phyloP scores from a whole-genome alignment of 2,329 filamentous ascomycete genomes.

The Coleophoma eucalyptorum region DNA sequence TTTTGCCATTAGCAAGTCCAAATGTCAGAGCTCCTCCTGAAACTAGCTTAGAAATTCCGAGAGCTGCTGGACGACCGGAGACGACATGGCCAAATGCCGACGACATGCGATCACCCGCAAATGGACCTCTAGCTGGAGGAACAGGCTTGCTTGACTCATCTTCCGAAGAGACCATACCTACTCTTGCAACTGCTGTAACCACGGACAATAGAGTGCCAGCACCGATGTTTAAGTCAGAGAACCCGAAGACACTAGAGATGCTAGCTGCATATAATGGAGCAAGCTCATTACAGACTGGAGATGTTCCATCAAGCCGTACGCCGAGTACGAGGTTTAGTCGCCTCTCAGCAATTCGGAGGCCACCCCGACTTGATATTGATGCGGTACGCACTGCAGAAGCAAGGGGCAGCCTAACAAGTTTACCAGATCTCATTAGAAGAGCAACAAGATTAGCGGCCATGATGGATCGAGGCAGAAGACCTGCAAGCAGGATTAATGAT shows the following conservation, averaged over 20 bases:
- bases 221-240: constrained; percentile 12
- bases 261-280: constrained; percentile 47
- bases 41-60: background rate
- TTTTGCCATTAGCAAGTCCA: constrained; percentile 3
- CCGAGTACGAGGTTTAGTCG: constrained; percentile 31
- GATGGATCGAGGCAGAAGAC: constrained; percentile 74
- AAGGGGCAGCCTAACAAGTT: constrained; percentile 84
- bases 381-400: constrained; percentile 78
- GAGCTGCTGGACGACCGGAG: constrained; percentile 1
- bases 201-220: constrained; percentile 8
- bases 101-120: constrained; percentile 17
- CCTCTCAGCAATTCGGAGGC: constrained; percentile 55
- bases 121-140: constrained; percentile 18
- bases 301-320: constrained; percentile 7
- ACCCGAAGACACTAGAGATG: constrained; percentile 41
- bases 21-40: background rate
- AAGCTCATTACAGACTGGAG: constrained; percentile 14
- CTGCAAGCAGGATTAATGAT: constrained; percentile 54
- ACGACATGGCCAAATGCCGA: constrained; percentile 20
- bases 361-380: constrained; percentile 77
- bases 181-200: constrained; percentile 12
- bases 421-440: constrained; percentile 85
- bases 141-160: constrained; percentile 24
- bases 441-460: constrained; percentile 84
- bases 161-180: constrained; percentile 18